Percentiles rank a stretch among this genome's conserved stretches.
These are phyloP conservation scores for Cryphonectria naterciae DNA, from an alignment of 2,329 filamentous ascomycete genomes.

Conservation along the genomic window DNA sequence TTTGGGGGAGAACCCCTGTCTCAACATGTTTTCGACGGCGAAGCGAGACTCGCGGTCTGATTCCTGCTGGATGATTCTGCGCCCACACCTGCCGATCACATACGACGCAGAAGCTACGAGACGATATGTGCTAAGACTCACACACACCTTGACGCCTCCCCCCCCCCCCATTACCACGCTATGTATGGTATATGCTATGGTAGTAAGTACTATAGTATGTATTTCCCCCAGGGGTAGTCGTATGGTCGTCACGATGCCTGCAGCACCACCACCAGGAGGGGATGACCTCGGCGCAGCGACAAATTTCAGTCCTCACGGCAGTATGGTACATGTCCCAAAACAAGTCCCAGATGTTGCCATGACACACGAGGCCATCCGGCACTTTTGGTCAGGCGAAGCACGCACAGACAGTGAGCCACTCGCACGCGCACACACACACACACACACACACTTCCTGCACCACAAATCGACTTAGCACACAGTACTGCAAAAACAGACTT, in stretches of 20 bases:
- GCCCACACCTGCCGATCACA: slow-evolving; percentile 18
- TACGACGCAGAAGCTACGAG: slow-evolving; percentile 17
- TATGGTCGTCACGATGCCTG: slow-evolving; percentile 14
- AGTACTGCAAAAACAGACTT: neutral
- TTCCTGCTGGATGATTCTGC: slow-evolving; percentile 23
- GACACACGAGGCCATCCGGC: slow-evolving; percentile 14
- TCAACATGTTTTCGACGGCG: slow-evolving; percentile 1
- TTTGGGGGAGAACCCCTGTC: slow-evolving; percentile 18
- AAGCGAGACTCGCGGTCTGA: slow-evolving; percentile 19
- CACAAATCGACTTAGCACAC: neutral
- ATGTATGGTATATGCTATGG: too few relatives aligned
- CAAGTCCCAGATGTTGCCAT: slow-evolving; percentile 15
- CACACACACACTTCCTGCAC: neutral
- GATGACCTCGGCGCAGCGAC: slow-evolving; percentile 17
- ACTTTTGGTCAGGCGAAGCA: slow-evolving; percentile 14
- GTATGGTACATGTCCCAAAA: slow-evolving; percentile 21
- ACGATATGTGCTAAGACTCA: slow-evolving; percentile 4
- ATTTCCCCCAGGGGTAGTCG: slow-evolving; percentile 4
- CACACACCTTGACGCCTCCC: neutral
- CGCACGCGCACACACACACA: neutral
- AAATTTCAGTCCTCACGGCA: neutral
- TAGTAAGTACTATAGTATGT: neutral
- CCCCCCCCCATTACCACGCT: too few relatives aligned
- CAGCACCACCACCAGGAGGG: neutral
- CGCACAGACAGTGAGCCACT: slow-evolving; percentile 11